Evolutionary conservation across 2,329 filamentous ascomycete genomes (phyloP).

Genomic region (Fusarium stilboides): DNA sequence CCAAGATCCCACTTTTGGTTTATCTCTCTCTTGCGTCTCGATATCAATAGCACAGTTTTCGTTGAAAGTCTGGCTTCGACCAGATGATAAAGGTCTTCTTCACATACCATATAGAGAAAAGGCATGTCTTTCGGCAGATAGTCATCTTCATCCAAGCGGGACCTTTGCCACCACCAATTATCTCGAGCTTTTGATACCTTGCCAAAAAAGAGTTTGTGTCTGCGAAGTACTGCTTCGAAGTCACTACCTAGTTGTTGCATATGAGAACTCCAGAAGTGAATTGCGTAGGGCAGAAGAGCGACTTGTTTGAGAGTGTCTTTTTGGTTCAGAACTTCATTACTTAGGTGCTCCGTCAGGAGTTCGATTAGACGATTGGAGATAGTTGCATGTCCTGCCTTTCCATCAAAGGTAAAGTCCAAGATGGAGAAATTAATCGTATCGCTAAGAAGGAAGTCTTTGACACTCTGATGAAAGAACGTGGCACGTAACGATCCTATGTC

Average conservation of each 20-base stretch:
- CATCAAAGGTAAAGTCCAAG: fast-evolving
- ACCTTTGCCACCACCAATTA: not conserved
- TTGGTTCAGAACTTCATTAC: not conserved
- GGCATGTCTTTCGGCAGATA: not conserved
- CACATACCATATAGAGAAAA: conserved; percentile 5
- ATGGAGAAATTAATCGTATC: fast-evolving
- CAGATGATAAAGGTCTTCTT: not conserved
- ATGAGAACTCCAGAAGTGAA: not conserved
- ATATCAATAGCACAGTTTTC: not conserved
- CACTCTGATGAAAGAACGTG: conserved; percentile 21
- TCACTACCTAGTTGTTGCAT: not conserved
- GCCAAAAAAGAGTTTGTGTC: not conserved
- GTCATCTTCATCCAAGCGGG: no score
- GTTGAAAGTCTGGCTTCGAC: not conserved
- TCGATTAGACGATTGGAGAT: not conserved
- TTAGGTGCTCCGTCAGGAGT: not conserved
- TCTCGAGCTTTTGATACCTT: not conserved
- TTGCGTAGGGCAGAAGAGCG: not conserved
- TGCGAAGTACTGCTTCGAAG: not conserved
- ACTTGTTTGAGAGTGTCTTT: not conserved
- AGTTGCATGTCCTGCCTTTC: not conserved
- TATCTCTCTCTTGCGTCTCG: not conserved
- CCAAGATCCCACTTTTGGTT: not conserved
- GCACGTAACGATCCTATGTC: not conserved
- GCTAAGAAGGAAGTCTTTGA: conserved; percentile 8